Evolutionary conservation across 176 grass and related monocot genomes (phyloP).

Genomic region (Tillandsia leiboldiana): DNA sequence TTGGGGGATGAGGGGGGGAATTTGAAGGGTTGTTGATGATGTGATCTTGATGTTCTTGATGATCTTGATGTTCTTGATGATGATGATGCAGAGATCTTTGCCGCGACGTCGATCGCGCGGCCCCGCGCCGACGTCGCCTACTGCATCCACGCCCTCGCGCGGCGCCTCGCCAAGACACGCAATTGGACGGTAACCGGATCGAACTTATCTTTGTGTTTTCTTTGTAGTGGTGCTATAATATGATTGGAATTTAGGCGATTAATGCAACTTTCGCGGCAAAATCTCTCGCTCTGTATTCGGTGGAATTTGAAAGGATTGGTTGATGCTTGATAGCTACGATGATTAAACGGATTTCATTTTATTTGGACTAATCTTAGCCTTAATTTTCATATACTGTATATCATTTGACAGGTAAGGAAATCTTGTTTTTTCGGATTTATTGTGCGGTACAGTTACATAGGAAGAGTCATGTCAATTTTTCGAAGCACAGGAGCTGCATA

Average conservation of each 20-base stretch:
- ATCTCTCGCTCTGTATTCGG: too few relatives aligned
- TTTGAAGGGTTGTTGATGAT: not conserved
- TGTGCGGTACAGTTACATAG: too few relatives aligned
- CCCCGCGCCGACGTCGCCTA: constrained; percentile 71
- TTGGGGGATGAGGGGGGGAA: not conserved
- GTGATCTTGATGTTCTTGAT: not conserved
- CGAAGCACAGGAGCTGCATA: too few relatives aligned
- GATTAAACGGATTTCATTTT: too few relatives aligned
- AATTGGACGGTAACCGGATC: constrained; percentile 74
- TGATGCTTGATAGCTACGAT: too few relatives aligned
- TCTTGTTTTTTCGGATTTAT: too few relatives aligned
- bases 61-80: constrained; percentile 9
- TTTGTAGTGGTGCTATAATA: not conserved
- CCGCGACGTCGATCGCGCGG: constrained; percentile 49
- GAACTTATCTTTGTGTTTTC: not conserved
- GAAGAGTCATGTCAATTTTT: too few relatives aligned
- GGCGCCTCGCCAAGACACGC: constrained; percentile 71
- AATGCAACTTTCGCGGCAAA: too few relatives aligned
- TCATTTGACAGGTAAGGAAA: too few relatives aligned
- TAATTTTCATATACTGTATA: too few relatives aligned
- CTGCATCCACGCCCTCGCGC: constrained; percentile 76
- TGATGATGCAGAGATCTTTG: constrained; percentile 59
- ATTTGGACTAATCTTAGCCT: too few relatives aligned
- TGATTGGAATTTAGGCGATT: not conserved
- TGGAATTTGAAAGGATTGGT: too few relatives aligned